Evolutionary conservation across 371 early-diverging fungal species (phyloP).

Genomic region (Syncephalis plumigaleata): DNA sequence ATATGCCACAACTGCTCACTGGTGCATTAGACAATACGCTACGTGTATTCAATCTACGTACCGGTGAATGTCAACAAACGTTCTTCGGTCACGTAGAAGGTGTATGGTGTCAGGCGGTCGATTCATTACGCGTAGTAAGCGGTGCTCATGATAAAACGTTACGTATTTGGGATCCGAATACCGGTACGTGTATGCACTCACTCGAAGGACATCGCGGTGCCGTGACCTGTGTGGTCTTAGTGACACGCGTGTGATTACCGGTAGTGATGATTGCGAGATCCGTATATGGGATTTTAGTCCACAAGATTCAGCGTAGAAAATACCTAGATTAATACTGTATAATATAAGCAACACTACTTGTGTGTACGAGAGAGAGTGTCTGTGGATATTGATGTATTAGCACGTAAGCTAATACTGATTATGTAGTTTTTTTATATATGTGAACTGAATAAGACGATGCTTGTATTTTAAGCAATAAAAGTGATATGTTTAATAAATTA

Average conservation of each 20-base stretch:
- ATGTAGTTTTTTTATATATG: too few species aligned
- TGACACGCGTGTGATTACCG: slow-evolving; percentile 75
- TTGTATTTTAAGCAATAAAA: too few species aligned
- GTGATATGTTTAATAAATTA: too few species aligned
- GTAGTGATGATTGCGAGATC: slow-evolving; percentile 67
- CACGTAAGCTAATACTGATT: too few species aligned
- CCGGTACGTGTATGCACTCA: slow-evolving; percentile 60
- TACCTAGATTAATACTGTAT: too few species aligned
- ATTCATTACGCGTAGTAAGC: slow-evolving; percentile 77
- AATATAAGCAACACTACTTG: too few species aligned
- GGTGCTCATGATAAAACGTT: slow-evolving; percentile 80
- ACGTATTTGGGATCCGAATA: slow-evolving; percentile 90
- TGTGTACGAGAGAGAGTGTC: too few species aligned
- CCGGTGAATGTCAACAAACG: slow-evolving; percentile 63
- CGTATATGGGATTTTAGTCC: slow-evolving; percentile 54
- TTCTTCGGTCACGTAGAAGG: slow-evolving; percentile 86
- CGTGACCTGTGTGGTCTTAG: slow-evolving; percentile 60
- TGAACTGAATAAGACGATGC: too few species aligned
- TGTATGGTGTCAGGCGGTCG: slow-evolving; percentile 76
- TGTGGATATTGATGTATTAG: too few species aligned
- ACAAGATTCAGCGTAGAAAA: too few species aligned
- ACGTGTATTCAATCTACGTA: slow-evolving; percentile 63
- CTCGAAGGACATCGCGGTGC: slow-evolving; percentile 45
- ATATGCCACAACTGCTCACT: slow-evolving; percentile 46
- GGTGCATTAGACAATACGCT: slow-evolving; percentile 84